Percentiles rank a stretch among this genome's conserved stretches.
These are phyloP conservation scores for Aspergillus panamensis DNA, from an alignment of 495 filamentous ascomycete species.

Conservation along the genomic window DNA sequence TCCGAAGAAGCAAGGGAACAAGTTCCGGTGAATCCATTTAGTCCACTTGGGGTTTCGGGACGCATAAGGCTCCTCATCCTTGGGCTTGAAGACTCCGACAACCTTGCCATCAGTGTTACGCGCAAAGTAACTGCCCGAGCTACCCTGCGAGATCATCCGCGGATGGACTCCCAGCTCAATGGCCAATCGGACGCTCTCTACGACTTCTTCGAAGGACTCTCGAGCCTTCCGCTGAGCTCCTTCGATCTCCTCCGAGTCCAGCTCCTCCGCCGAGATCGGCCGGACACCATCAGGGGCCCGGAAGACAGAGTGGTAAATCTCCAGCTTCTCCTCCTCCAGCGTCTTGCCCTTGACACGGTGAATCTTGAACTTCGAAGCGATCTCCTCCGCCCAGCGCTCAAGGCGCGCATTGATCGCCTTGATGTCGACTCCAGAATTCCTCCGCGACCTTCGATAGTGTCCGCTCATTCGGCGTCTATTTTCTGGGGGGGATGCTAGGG, in stretches of 20 bases:
- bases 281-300: slow-evolving; percentile 81
- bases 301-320: slow-evolving; percentile 97
- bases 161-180: slow-evolving; percentile 93
- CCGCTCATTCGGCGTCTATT: slow-evolving; percentile 46
- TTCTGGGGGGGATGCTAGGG: slow-evolving; percentile 36
- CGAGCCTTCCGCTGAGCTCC: slow-evolving; percentile 60
- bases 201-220: slow-evolving; percentile 77
- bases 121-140: slow-evolving; percentile 97
- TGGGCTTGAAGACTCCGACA: slow-evolving; percentile 97
- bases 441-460: slow-evolving; percentile 53
- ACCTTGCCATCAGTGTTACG: slow-evolving; percentile 86
- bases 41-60: slow-evolving; percentile 92
- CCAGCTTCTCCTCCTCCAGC: slow-evolving; percentile 77
- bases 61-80: slow-evolving; percentile 97
- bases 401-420: slow-evolving; percentile 97
- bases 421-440: slow-evolving; percentile 92
- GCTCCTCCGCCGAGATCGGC: slow-evolving; percentile 69
- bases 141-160: slow-evolving; percentile 92
- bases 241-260: slow-evolving; percentile 58
- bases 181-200: slow-evolving; percentile 84
- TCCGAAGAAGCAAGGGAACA: slow-evolving; percentile 97
- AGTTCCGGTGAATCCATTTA: slow-evolving; percentile 89
- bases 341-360: slow-evolving; percentile 69
- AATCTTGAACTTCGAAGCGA: slow-evolving; percentile 95
- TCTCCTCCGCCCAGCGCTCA: slow-evolving; percentile 97